Evolutionary conservation across 2,329 filamentous ascomycete species (phyloP).

Genomic region (Colletotrichum sp.): DNA sequence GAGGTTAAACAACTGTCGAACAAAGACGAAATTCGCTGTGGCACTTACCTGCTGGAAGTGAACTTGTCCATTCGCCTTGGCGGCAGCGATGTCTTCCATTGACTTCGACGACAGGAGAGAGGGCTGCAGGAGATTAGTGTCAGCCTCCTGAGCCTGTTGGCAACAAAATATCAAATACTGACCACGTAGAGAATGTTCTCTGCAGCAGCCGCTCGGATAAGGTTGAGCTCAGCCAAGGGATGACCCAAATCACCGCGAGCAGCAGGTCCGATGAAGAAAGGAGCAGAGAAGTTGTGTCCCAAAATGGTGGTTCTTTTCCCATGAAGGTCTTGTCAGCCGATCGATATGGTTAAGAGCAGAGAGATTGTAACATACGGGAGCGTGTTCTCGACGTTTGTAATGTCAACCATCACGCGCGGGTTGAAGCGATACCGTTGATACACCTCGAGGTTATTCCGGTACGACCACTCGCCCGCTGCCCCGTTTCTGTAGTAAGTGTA

Average conservation of each 20-base stretch:
- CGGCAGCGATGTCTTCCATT: conserved; percentile 42
- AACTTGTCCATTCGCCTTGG: conserved; percentile 39
- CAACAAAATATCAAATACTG: not conserved
- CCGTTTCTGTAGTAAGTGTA: conserved; percentile 64
- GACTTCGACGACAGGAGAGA: conserved; percentile 35
- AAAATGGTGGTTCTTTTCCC: conserved; percentile 50
- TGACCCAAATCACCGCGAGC: conserved; percentile 50
- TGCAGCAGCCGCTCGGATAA: conserved; percentile 52
- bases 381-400: conserved; percentile 46
- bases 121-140: conserved; percentile 22
- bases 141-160: not conserved
- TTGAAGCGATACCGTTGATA: conserved; percentile 53
- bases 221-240: conserved; percentile 50
- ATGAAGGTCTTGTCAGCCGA: not conserved
- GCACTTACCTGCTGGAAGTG: conserved; percentile 37
- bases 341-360: not conserved
- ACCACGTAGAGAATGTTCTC: conserved; percentile 55
- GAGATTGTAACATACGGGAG: conserved; percentile 30
- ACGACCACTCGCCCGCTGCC: conserved; percentile 61
- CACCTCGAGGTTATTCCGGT: conserved; percentile 62
- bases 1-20: not conserved
- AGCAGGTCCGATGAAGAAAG: conserved; percentile 60
- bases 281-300: conserved; percentile 57
- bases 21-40: not conserved
- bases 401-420: conserved; percentile 55